Base-by-base conservation (phyloP, 2,329 filamentous ascomycete species). In the Apiospora arundinis region DNA sequence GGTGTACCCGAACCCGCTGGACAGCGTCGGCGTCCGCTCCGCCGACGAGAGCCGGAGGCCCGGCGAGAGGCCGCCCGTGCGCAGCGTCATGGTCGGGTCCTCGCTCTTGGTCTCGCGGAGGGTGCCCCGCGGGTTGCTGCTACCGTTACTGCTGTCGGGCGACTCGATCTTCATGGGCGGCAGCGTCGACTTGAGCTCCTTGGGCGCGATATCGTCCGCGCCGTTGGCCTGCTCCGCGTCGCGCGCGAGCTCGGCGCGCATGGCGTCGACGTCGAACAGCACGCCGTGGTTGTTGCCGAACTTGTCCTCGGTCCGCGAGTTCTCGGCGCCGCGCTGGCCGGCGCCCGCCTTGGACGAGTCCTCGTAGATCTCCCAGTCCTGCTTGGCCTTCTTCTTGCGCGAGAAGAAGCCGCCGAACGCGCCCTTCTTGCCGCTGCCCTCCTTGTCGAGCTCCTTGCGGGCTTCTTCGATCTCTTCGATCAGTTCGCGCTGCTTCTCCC, bases 401-500 rank as follows among this genome's bases (percentile, higher is more conserved):
- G 93, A 90, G 56, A 92, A 92, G 82, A 98, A 98, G 76, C 97
- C 90, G 46, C 91, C 90, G 56, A 84, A 83, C 12, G 80, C 89
- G 52, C 83, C 81, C 67, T 83, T 82, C 76, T 87, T 87, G 75
- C 84, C 85, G 78, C 92, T 91, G 23, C 91, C 92, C 77, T 96
- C 68, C 79, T 90, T 91, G 77, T 97, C 95, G 4, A 97, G 87
- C 77, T 96, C 91, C 79, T 92, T 95, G 48, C 96, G 90, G 8
- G 96, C 96, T 82, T 97, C 95, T 80, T 98, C 95, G 69, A 99
- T 97, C 82, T 99, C 96, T 77, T 93, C 95, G 80, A 99, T 97
- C 56, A 99, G 89, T 82, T 98, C 95, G 70, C 95, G 89, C 82
- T 99, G 96, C 67, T 95, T 88, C 79, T 94, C 88, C 68, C 90